These are phyloP conservation scores for Cornus suecica DNA, from an alignment of 148 eudicot genomes.

Conservation along the genomic window DNA sequence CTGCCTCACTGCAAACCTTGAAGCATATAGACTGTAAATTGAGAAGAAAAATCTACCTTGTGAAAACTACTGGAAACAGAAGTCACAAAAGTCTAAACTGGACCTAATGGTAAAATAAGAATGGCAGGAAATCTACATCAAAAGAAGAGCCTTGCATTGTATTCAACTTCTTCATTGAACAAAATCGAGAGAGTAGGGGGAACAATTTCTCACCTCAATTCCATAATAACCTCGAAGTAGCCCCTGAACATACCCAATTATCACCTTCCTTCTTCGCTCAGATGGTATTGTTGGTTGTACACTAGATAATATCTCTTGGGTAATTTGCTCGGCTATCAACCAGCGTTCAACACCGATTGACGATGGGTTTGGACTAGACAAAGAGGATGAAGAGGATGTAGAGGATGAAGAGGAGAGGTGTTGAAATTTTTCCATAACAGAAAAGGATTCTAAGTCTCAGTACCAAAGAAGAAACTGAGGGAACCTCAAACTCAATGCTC, in stretches of 20 bases:
- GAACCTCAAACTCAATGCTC: slow-evolving; percentile 17
- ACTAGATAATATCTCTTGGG: slow-evolving; percentile 24
- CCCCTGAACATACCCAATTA: slow-evolving; percentile 35
- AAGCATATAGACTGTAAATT: background rate
- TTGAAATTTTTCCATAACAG: slow-evolving; percentile 2
- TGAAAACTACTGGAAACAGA: background rate
- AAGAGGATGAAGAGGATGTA: slow-evolving; percentile 23
- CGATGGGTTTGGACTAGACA: slow-evolving; percentile 9
- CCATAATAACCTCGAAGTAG: slow-evolving; percentile 30
- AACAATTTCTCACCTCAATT: slow-evolving; percentile 25
- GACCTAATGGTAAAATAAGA: background rate
- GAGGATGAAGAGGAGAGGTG: slow-evolving; percentile 8
- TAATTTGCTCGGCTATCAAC: slow-evolving; percentile 30
- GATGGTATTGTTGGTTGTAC: slow-evolving; percentile 35
- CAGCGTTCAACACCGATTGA: slow-evolving; percentile 24
- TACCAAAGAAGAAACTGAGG: slow-evolving; percentile 21
- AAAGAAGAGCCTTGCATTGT: background rate
- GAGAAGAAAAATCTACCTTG: background rate
- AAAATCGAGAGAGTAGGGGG: background rate
- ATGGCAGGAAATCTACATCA: background rate
- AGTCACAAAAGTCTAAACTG: background rate
- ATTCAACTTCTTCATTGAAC: background rate
- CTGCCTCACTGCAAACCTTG: background rate
- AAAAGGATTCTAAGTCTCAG: slow-evolving; percentile 13
- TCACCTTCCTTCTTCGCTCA: slow-evolving; percentile 30